Evolutionary conservation across 768 basidiomycete genomes (phyloP).

Genomic region (Calvatia gigantea): DNA sequence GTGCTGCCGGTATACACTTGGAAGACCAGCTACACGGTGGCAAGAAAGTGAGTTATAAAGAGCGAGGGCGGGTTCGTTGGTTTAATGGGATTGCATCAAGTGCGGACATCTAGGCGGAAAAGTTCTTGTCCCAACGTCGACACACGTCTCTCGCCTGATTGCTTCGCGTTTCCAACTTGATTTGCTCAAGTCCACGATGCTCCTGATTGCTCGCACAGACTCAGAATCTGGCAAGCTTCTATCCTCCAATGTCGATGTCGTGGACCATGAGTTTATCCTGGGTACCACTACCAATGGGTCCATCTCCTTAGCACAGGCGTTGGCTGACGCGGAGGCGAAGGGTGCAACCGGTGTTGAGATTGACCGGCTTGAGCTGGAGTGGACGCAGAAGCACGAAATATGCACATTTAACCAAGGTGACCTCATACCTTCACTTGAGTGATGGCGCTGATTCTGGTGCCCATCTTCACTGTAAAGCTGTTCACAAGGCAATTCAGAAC

Average conservation of each 20-base stretch:
- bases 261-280: constrained; percentile 77
- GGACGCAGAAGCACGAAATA: constrained; percentile 65
- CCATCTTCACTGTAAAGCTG: constrained; percentile 35
- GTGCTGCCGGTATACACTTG: constrained; percentile 85
- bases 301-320: constrained; percentile 62
- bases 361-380: constrained; percentile 70
- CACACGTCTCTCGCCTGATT: constrained; percentile 81
- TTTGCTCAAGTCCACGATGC: constrained; percentile 82
- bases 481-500: constrained; percentile 51
- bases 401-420: constrained; percentile 84
- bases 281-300: constrained; percentile 51
- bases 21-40: constrained; percentile 95
- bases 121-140: constrained; percentile 87
- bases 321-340: constrained; percentile 62
- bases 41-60: constrained; percentile 59
- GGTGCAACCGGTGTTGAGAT: constrained; percentile 67
- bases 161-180: constrained; percentile 90
- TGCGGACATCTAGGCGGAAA: constrained; percentile 92
- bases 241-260: constrained; percentile 76
- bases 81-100: constrained; percentile 25
- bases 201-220: constrained; percentile 90
- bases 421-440: constrained; percentile 13
- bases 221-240: constrained; percentile 85
- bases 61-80: background rate
- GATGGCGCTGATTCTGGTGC: constrained; percentile 1